Base-by-base conservation (phyloP, 1,284 basidiomycete species). In the Polyporus tsugae region DNA sequence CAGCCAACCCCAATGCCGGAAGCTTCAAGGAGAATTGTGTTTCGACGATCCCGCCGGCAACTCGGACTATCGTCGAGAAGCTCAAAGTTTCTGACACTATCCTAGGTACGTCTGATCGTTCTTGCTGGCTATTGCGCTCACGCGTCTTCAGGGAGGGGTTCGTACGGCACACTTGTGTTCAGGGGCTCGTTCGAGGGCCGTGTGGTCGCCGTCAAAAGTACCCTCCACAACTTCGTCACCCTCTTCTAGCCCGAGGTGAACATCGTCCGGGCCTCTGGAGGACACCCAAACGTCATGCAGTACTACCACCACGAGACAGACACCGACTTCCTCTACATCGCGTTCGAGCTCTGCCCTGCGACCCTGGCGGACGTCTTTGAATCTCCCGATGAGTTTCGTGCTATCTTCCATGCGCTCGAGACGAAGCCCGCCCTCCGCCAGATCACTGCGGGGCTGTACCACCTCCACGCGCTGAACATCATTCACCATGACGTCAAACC, bases 401-500 rank as follows among this genome's bases (percentile, higher is more conserved):
- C 93, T 41, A 88, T 94, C 57, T 82, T 87, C 2, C 82, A 85
- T 29, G 81, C 86, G 6, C 94, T 97, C 77, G 93, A 97, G 64
- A 92, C 95, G 11, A 98, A 98, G 80, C 90, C 90, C 68, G 96
- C 96, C 0, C 80, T 99, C 69, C 86, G 85, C 62, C 95, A 99
- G 80, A 93, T 99, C 70, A 91, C 96, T 0, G 89, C 91, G 17
- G 97, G 97, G 4, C 79, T 99, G 67, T 87, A 91, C 64, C 96
- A 99, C 80, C 84, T 99, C 10, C 97, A 99, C 78, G 93, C 89
- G 29, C 89, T 99, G 76, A 98, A 98, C 81, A 95, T 99, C 73
- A 92, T 99, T 29, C 97, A 99, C 82, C 91, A 97, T 35, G 97
- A 99, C 79, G 98, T 99, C 81, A 99, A 99, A 78, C 97, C 97